Base-by-base conservation (phyloP, 345 rosid species). In the Salix koriyanagi region DNA sequence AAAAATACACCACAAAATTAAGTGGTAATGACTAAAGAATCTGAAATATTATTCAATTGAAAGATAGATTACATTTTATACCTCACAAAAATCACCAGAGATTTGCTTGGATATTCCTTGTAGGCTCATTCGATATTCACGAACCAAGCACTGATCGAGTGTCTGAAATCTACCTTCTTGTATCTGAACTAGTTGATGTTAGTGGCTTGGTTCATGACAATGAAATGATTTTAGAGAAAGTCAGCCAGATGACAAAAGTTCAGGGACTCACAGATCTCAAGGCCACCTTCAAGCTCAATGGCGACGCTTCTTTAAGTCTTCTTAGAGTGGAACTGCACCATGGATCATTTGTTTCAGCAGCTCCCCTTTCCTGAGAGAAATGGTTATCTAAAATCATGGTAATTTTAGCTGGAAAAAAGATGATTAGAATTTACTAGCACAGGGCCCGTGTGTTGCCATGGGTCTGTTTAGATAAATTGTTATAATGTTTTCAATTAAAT, bases 221-320 rank as follows among this genome's bases (percentile, higher is more conserved):
- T 4, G 56, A 11, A 67, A 67, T 26, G 26, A 26, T 19, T 44
- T 39, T 15, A 26, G 44, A 12, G 16, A 26, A 39, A n/a, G 5
- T 4, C 58, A 76, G 8, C 21, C 50, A 46, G 15, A 62, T 23
- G 78, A 5, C 54, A 39, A 56, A 52, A 32, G 25, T 46, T 46
- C 25, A 74, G 70, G 37, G 78, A 88, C 99, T 87, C 84, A 91
- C 99, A 34, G 98, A 93, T 93, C 91, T 92, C 78, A 96, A 81
- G 62, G 97, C 81, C 72, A 93, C 95, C 87, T 93, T 96, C 88
- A 96, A 89, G 80, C 98, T 89, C 86, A 93, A 76, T 14, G 99
- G 98, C 16, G 98, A 93, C 76, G 88, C 82, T 85, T 89, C 92
- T 82, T 79, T 88, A 66, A 96, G 97, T 75, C 87, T 87, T 74